Percentiles rank a stretch among this genome's conserved stretches.
These are phyloP conservation scores for Phytophthora chlamydospora DNA, from an alignment of 352 stramenopile genomes.

Conservation along the genomic window DNA sequence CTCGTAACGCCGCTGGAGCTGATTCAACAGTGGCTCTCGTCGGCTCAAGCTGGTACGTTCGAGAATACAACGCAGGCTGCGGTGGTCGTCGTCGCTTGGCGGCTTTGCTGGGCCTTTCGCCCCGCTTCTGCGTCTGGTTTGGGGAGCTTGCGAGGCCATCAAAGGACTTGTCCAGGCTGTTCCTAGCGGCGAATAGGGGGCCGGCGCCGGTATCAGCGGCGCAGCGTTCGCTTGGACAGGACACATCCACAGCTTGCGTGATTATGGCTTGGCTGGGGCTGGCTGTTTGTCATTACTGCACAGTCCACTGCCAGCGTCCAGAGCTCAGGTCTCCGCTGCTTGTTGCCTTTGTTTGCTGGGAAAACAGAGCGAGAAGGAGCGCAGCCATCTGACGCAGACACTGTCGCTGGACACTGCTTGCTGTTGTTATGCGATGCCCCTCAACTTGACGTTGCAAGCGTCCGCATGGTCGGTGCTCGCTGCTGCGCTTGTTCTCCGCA, in stretches of 20 bases:
- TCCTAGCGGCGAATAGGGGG: constrained; percentile 25
- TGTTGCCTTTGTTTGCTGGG: not conserved
- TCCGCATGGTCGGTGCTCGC: constrained; percentile 19
- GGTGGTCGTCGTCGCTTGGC: constrained; percentile 12
- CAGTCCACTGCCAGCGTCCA: constrained; percentile 22
- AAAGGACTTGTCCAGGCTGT: constrained; percentile 40
- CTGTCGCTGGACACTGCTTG: constrained; percentile 24
- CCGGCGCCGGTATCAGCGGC: constrained; percentile 1
- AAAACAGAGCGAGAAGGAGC: constrained; percentile 1
- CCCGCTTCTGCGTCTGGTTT: constrained; percentile 33
- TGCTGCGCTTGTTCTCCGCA: constrained; percentile 20
- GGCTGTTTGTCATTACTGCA: constrained; percentile 38
- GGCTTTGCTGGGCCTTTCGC: constrained; percentile 18
- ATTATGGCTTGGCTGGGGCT: constrained; percentile 33
- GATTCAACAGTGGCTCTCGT: constrained; percentile 41
- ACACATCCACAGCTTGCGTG: constrained; percentile 42
- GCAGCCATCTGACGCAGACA: constrained; percentile 30
- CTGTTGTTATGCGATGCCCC: constrained; percentile 27
- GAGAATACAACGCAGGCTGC: constrained; percentile 34
- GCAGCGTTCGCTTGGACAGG: constrained; percentile 25
- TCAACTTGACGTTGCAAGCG: constrained; percentile 35
- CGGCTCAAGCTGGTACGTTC: constrained; percentile 38
- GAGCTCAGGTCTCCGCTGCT: constrained; percentile 10
- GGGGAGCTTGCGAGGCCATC: constrained; percentile 29
- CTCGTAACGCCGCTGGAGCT: constrained; percentile 25